These are phyloP conservation scores for Protomyces arabidopsidicola DNA, from an alignment of 1,139 yeast genomes.

Conservation along the genomic window DNA sequence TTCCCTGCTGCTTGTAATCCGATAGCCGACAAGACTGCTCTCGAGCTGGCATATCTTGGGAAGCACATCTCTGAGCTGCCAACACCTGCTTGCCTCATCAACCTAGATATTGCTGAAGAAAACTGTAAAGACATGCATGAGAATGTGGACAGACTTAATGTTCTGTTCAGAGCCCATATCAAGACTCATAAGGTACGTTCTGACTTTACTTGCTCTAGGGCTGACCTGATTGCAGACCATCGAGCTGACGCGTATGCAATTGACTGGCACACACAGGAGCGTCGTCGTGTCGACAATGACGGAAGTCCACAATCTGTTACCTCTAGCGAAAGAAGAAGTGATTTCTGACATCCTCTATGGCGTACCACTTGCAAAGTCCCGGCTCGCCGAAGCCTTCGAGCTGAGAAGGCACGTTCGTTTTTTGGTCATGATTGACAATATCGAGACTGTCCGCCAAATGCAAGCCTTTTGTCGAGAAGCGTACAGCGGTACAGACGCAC, in stretches of 20 bases:
- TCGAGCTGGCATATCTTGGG: slow-evolving; percentile 35
- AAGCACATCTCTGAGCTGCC: slow-evolving; percentile 43
- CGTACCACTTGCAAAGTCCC: slow-evolving; percentile 56
- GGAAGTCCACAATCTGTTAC: slow-evolving; percentile 59
- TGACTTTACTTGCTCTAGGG: not conserved
- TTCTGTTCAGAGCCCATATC: slow-evolving; percentile 61
- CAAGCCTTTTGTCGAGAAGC: slow-evolving; percentile 46
- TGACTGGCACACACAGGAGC: slow-evolving; percentile 47
- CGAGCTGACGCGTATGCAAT: slow-evolving; percentile 48
- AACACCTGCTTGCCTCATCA: slow-evolving; percentile 54
- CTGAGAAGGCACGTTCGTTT: slow-evolving; percentile 47
- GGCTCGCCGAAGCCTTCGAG: slow-evolving; percentile 49
- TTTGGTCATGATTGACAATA: slow-evolving; percentile 59
- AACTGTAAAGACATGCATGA: slow-evolving; percentile 46
- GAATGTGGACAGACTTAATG: slow-evolving; percentile 37
- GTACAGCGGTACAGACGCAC: not conserved
- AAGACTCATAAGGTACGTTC: slow-evolving; percentile 58
- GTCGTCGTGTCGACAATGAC: slow-evolving; percentile 67
- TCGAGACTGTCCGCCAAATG: slow-evolving; percentile 46
- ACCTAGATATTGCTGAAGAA: slow-evolving; percentile 40
- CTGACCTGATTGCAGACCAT: slow-evolving; percentile 35
- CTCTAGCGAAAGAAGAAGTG: slow-evolving; percentile 45
- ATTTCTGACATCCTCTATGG: slow-evolving; percentile 63
- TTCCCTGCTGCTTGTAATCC: not conserved
- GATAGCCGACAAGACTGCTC: slow-evolving; percentile 22